These are phyloP conservation scores for Heteromeles arbutifolia DNA, from an alignment of 306 rosid genomes.

Conservation along the genomic window DNA sequence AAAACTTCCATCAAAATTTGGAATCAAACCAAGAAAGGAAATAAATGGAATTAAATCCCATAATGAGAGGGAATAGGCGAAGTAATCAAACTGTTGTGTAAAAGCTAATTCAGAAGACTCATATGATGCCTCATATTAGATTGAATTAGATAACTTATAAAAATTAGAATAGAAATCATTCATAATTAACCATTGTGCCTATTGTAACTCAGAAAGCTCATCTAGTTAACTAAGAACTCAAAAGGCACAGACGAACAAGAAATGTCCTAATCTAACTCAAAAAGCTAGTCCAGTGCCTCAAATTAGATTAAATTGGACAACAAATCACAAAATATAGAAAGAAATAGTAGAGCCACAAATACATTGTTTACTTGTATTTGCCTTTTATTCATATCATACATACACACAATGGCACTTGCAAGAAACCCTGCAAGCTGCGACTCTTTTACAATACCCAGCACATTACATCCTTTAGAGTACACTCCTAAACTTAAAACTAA, in stretches of 20 bases:
- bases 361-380: neutral
- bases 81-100: no score
- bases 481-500: no score
- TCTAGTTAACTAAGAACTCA: no score
- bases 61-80: neutral
- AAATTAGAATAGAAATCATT: no score
- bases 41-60: neutral
- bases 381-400: neutral
- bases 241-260: no score
- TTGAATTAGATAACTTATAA: no score
- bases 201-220: no score
- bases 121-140: no score
- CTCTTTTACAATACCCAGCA: neutral
- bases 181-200: no score
- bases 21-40: neutral
- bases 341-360: neutral
- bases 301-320: neutral
- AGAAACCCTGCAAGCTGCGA: neutral
- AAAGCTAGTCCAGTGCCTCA: no score
- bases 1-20: neutral
- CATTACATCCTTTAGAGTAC: neutral
- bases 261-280: neutral
- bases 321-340: neutral
- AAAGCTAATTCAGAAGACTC: no score
- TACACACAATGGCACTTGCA: neutral